Evolutionary conservation across 345 rosid species (phyloP).

Genomic region (Linum lewisii): DNA sequence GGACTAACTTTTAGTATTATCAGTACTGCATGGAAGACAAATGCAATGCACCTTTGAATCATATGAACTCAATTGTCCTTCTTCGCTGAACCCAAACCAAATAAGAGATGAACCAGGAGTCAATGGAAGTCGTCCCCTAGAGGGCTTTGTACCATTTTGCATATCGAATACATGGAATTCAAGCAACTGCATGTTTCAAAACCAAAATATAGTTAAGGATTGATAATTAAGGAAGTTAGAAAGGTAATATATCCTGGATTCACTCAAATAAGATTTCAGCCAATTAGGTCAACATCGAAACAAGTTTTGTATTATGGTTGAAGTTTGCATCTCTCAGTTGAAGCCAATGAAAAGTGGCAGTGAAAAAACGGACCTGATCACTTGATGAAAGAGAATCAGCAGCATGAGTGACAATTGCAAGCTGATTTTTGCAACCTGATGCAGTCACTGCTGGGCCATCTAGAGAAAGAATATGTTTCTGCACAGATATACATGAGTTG

Average conservation of each 20-base stretch:
- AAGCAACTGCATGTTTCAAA: conserved; percentile 50
- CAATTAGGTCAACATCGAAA: conserved; percentile 3
- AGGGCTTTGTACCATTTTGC: conserved; percentile 42
- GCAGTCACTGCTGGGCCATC: conserved; percentile 83
- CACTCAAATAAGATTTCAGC: not conserved
- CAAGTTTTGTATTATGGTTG: not conserved
- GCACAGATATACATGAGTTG: conserved; percentile 19
- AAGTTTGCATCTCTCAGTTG: not conserved
- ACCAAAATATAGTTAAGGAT: conserved; percentile 10
- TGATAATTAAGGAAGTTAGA: not conserved
- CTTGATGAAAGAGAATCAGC: conserved; percentile 71
- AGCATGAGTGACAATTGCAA: conserved; percentile 73
- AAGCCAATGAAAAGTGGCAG: not conserved
- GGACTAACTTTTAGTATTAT: not conserved
- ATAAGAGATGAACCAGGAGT: conserved; percentile 68
- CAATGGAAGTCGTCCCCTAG: conserved; percentile 61
- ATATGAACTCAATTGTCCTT: conserved; percentile 70
- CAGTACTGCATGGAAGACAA: conserved; percentile 5
- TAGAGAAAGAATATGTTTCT: conserved; percentile 78
- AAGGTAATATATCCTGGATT: not conserved
- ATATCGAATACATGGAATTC: conserved; percentile 60
- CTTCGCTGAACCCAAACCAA: conserved; percentile 92
- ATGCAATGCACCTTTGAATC: conserved; percentile 64
- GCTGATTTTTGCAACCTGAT: conserved; percentile 68
- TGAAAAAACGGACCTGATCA: conserved; percentile 50